A percentile compares a stretch with the other conserved stretches of the same genome.
Conservation (phyloP, 805 yeast species). For the Suhomyces tanzawaensis region DNA sequence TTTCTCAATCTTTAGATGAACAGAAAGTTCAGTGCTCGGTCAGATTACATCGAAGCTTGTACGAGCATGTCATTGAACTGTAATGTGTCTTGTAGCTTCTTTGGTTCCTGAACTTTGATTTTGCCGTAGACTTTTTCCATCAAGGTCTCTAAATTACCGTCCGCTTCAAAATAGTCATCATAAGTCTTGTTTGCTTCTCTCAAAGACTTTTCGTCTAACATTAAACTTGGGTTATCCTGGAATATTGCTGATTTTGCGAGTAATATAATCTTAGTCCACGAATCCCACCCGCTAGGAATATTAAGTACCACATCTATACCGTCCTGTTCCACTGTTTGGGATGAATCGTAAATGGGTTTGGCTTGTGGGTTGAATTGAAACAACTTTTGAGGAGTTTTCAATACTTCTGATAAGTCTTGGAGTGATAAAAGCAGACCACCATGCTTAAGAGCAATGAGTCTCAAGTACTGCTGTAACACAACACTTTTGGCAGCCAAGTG, state of each 20-base stretch:
- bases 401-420: constrained; percentile 3
- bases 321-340: not conserved
- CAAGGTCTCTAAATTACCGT: constrained; percentile 1
- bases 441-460: constrained; percentile 32
- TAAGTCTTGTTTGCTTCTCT: constrained; percentile 16
- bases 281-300: constrained; percentile 52
- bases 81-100: not conserved
- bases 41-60: not conserved
- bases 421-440: constrained; percentile 22
- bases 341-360: constrained; percentile 14
- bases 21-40: no score
- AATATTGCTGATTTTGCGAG: constrained; percentile 24
- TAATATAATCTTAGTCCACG: constrained; percentile 48
- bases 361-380: constrained; percentile 5
- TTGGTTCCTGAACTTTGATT: not conserved
- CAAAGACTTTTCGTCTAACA: constrained; percentile 17
- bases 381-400: constrained; percentile 6
- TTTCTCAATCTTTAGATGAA: no score
- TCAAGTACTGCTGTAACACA: constrained; percentile 34
- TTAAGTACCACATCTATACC: constrained; percentile 7
- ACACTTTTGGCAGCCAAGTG: constrained; percentile 19
- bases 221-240: constrained; percentile 9
- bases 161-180: constrained; percentile 8
- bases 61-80: not conserved
- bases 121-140: not conserved